phyloP scores from a whole-genome alignment of 208 protist genomes.

The Sergeia podlipaevii region DNA sequence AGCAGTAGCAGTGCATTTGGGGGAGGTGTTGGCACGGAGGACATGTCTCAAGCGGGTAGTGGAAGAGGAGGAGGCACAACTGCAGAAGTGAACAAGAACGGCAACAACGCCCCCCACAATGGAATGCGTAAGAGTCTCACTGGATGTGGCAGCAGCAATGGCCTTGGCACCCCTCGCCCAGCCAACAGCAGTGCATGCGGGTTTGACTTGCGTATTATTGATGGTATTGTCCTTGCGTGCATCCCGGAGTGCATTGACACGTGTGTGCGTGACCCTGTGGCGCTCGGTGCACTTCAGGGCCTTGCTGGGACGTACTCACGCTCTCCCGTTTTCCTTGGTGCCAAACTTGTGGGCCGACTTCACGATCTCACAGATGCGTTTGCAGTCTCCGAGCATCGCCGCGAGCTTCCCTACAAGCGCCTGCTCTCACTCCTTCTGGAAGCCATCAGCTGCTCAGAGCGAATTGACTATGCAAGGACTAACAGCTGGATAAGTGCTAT shows the following conservation, averaged over 20 bases:
- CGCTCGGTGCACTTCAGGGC: constrained; percentile 61
- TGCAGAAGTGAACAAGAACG: not conserved
- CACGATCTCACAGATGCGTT: constrained; percentile 75
- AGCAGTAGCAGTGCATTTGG: not conserved
- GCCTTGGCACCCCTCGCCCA: not conserved
- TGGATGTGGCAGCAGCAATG: constrained; percentile 7
- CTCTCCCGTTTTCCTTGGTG: constrained; percentile 35
- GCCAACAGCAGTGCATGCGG: constrained; percentile 28
- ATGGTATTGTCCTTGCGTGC: constrained; percentile 45
- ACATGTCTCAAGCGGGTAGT: not conserved
- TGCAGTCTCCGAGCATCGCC: constrained; percentile 42
- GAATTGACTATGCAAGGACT: constrained; percentile 57
- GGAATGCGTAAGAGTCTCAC: constrained; percentile 2
- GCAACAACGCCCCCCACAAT: not conserved
- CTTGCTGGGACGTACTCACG: constrained; percentile 53
- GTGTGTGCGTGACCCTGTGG: constrained; percentile 54
- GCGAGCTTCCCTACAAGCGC: constrained; percentile 61
- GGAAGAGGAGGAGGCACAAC: not conserved
- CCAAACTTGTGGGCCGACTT: constrained; percentile 51
- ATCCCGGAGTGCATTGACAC: constrained; percentile 52
- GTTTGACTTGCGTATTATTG: constrained; percentile 59
- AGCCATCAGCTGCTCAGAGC: constrained; percentile 61
- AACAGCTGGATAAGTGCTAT: constrained; percentile 74
- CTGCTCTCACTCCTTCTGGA: constrained; percentile 69
- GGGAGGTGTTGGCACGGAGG: not conserved